A percentile compares a stretch with the other conserved stretches of the same genome.
phyloP scores from a whole-genome alignment of 371 early-diverging fungal species.

The Mucor saturninus region DNA sequence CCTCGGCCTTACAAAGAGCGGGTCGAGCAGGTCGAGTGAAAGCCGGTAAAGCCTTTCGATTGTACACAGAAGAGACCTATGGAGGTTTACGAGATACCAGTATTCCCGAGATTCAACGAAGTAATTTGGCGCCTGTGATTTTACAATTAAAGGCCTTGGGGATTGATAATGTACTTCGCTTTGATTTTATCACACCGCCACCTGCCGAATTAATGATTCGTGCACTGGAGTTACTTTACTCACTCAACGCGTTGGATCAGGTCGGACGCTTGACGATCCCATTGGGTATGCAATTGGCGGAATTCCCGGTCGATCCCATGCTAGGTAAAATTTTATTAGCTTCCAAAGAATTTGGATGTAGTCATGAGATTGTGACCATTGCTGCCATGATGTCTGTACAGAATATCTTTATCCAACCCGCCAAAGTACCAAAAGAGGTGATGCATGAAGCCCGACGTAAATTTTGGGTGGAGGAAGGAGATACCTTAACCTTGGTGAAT shows the following conservation, averaged over 20 bases:
- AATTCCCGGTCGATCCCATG: slow-evolving; percentile 82
- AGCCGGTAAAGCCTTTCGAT: slow-evolving; percentile 71
- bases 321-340: slow-evolving; percentile 75
- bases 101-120: slow-evolving; percentile 76
- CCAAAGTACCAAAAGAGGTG: slow-evolving; percentile 53
- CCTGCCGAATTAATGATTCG: slow-evolving; percentile 72
- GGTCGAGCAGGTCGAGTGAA: slow-evolving; percentile 82
- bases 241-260: slow-evolving; percentile 78
- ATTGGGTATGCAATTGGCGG: slow-evolving; percentile 79
- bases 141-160: slow-evolving; percentile 79
- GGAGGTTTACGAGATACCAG: slow-evolving; percentile 50
- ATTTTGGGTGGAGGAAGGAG: slow-evolving; percentile 86
- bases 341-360: slow-evolving; percentile 70
- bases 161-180: slow-evolving; percentile 77
- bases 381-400: slow-evolving; percentile 86
- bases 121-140: slow-evolving; percentile 64
- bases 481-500: slow-evolving; percentile 80
- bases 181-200: slow-evolving; percentile 78
- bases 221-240: slow-evolving; percentile 70
- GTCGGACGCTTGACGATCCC: slow-evolving; percentile 78
- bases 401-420: slow-evolving; percentile 68
- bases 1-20: slow-evolving; percentile 79
- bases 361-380: slow-evolving; percentile 81
- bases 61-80: slow-evolving; percentile 77
- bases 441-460: slow-evolving; percentile 66